These are phyloP conservation scores for Pseudogymnoascus sp. DNA, from an alignment of 2,329 filamentous ascomycete species.

Conservation along the genomic window DNA sequence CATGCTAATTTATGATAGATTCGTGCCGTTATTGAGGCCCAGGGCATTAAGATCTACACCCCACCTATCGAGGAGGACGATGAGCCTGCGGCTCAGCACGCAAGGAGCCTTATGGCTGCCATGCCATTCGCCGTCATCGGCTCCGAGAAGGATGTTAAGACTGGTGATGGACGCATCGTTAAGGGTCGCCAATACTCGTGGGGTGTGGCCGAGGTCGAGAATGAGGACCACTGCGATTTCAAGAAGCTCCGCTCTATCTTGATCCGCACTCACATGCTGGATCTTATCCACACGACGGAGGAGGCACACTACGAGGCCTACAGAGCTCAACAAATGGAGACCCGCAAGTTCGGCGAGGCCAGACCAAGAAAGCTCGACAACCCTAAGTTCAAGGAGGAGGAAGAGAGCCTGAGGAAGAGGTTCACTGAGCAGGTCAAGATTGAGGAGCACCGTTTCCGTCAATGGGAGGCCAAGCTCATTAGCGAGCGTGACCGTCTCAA, in stretches of 20 bases:
- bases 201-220: slow-evolving; percentile 99
- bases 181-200: slow-evolving; percentile 99
- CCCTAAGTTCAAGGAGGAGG: slow-evolving; percentile 99
- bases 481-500: slow-evolving; percentile 97
- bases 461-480: slow-evolving; percentile 99
- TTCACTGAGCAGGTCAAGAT: slow-evolving; percentile 99
- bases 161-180: slow-evolving; percentile 87
- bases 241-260: slow-evolving; percentile 99
- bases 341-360: slow-evolving; percentile 96
- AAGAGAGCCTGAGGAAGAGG: slow-evolving; percentile 94
- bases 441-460: slow-evolving; percentile 96
- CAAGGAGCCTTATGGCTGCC: slow-evolving; percentile 85
- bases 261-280: slow-evolving; percentile 98
- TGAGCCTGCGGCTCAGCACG: slow-evolving; percentile 90
- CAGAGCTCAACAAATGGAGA: slow-evolving; percentile 99
- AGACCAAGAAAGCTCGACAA: slow-evolving; percentile 97
- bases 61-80: slow-evolving; percentile 97
- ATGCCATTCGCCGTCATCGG: slow-evolving; percentile 99
- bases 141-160: slow-evolving; percentile 98
- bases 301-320: slow-evolving; percentile 99
- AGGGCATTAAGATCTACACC: slow-evolving; percentile 99
- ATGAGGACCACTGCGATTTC: slow-evolving; percentile 99
- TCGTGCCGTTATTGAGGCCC: slow-evolving; percentile 88
- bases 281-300: slow-evolving; percentile 98
- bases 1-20: slow-evolving; percentile 53